Evolutionary conservation across 2,329 filamentous ascomycete species (phyloP).

Genomic region (Purpureocillium lavendulum): DNA sequence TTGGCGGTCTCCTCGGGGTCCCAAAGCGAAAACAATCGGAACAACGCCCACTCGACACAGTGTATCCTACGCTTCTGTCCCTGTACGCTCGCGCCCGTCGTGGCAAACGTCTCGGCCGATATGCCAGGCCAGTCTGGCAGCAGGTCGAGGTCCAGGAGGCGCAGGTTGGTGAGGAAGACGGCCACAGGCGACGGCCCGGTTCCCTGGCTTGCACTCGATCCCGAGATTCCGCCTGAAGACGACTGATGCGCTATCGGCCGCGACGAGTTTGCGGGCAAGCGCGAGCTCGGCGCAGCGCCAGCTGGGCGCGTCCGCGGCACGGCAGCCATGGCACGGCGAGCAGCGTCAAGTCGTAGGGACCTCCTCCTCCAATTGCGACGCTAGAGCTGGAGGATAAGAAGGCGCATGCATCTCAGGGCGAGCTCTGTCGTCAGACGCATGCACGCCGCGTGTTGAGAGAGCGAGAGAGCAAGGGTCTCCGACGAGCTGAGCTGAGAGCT

Average conservation of each 20-base stretch:
- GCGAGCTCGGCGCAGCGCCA: not conserved
- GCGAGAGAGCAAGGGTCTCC: no score
- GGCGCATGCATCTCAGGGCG: no score
- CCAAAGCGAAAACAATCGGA: slow-evolving; percentile 77
- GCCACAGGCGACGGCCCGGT: slow-evolving; percentile 15
- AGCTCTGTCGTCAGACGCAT: no score
- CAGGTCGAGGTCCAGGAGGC: slow-evolving; percentile 71
- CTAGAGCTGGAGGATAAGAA: no score
- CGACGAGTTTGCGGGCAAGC: slow-evolving; percentile 4
- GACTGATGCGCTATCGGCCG: not conserved
- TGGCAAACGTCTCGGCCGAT: slow-evolving; percentile 58
- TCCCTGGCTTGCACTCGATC: no score
- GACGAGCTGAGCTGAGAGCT: no score
- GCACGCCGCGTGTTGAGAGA: no score
- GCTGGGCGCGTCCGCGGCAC: no score
- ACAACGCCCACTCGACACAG: slow-evolving; percentile 85
- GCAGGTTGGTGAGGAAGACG: slow-evolving; percentile 71
- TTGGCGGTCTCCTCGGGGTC: slow-evolving; percentile 67
- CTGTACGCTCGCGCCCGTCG: slow-evolving; percentile 51
- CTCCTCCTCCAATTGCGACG: no score
- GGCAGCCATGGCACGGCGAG: no score
- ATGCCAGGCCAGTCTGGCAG: slow-evolving; percentile 75
- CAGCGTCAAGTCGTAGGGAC: no score
- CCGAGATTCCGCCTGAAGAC: no score
- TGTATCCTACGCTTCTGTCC: slow-evolving; percentile 78